Conservation (phyloP, 2,329 filamentous ascomycete genomes). For the Aureobasidium sp. region DNA sequence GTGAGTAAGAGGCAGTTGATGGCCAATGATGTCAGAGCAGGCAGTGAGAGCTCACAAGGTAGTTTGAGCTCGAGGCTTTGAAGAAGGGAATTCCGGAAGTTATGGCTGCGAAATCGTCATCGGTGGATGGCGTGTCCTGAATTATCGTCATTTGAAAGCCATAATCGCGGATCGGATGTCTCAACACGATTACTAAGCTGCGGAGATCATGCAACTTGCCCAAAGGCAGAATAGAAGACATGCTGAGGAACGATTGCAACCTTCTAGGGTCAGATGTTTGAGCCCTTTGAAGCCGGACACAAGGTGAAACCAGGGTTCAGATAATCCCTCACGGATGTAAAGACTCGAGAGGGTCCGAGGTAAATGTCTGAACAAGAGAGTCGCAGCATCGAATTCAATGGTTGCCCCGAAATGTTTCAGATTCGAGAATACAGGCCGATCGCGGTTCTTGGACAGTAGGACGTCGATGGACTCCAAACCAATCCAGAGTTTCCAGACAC, state of each 20-base stretch:
- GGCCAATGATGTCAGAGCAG: neutral
- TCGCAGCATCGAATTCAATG: neutral
- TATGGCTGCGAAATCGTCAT: neutral
- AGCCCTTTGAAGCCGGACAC: neutral
- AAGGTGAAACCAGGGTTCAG: neutral
- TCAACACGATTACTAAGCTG: neutral
- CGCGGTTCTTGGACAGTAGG: neutral
- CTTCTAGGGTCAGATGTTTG: neutral
- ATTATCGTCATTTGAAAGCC: too few species aligned
- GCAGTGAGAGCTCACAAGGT: neutral
- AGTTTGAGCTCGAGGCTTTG: neutral
- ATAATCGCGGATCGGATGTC: too few species aligned
- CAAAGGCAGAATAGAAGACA: neutral
- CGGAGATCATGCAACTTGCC: neutral
- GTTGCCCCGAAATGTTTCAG: neutral
- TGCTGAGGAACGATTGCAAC: neutral
- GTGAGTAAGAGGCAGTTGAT: neutral
- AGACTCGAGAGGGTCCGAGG: neutral
- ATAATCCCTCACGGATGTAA: too few species aligned
- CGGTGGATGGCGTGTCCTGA: neutral
- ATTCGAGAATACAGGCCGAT: neutral
- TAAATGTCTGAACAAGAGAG: neutral
- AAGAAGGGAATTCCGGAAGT: neutral
- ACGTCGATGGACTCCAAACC: neutral
- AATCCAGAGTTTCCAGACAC: neutral